Evolutionary conservation across 345 rosid genomes (phyloP).

Genomic region (Citrus australasica): DNA sequence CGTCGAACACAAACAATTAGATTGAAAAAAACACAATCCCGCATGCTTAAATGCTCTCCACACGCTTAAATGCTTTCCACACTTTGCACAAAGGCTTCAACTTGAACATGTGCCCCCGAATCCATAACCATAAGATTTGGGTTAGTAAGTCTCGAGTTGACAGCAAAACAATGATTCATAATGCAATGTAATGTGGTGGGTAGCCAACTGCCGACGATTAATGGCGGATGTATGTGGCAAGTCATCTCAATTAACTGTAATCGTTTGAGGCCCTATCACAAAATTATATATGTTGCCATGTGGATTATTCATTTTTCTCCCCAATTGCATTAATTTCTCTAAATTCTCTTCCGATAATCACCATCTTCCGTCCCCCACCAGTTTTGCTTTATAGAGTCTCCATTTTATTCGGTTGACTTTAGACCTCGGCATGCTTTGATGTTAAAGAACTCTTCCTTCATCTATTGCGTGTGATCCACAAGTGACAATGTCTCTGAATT

Average conservation of each 20-base stretch:
- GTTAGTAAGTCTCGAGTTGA: background rate
- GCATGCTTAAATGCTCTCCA: too few relatives aligned
- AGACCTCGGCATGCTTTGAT: background rate
- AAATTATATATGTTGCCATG: too few relatives aligned
- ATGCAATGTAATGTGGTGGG: background rate
- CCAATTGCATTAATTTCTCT: background rate
- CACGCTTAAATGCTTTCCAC: too few relatives aligned
- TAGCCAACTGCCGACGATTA: background rate
- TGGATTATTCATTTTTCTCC: too few relatives aligned
- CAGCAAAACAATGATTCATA: too few relatives aligned
- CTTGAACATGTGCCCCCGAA: background rate
- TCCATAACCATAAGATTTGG: background rate
- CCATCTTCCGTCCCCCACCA: background rate
- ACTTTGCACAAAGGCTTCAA: too few relatives aligned
- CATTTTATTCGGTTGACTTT: background rate
- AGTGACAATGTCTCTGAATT: background rate
- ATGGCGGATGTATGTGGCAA: background rate
- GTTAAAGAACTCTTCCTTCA: background rate
- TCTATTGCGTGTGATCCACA: slow-evolving; percentile 7
- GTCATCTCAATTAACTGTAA: background rate
- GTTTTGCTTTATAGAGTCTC: background rate
- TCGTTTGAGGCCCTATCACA: background rate
- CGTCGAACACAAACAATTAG: too few relatives aligned
- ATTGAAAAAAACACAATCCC: too few relatives aligned
- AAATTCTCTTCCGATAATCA: too few relatives aligned